Conservation (phyloP, 805 yeast species). For the Candida ascalaphidarum region DNA sequence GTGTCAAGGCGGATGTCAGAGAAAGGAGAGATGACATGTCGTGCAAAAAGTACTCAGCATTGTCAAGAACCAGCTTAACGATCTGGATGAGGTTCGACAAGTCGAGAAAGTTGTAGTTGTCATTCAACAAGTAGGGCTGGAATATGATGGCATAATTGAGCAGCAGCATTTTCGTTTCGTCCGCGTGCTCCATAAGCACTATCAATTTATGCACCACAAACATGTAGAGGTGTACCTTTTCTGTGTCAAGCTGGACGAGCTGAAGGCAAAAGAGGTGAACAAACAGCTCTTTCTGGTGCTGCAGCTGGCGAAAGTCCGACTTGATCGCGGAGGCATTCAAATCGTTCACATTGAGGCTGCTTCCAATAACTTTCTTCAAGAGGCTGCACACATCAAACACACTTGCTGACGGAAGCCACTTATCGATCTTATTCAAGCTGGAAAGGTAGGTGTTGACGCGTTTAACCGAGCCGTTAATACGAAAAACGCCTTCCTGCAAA, state of each 20-base stretch:
- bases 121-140: conserved; percentile 20
- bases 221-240: conserved; percentile 10
- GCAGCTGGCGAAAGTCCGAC: neutral
- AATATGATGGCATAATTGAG: conserved; percentile 21
- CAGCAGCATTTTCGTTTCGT: conserved; percentile 18
- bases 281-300: too few species aligned
- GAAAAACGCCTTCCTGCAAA: conserved; percentile 19
- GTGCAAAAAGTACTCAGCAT: too few species aligned
- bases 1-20: too few species aligned
- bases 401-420: conserved; percentile 11
- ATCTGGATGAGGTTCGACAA: conserved; percentile 8
- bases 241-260: conserved; percentile 2
- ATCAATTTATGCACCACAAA: conserved; percentile 9
- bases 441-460: conserved; percentile 13
- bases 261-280: too few species aligned
- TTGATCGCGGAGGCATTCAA: conserved; percentile 3
- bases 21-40: too few species aligned
- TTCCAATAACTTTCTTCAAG: conserved; percentile 13
- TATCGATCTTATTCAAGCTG: conserved; percentile 5
- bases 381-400: conserved; percentile 21
- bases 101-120: conserved; percentile 5
- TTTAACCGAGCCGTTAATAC: conserved; percentile 22
- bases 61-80: too few species aligned
- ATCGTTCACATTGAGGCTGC: conserved; percentile 6
- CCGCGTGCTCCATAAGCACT: conserved; percentile 8